These are phyloP conservation scores for Diatrype stigma DNA, from an alignment of 2,329 filamentous ascomycete genomes.

Conservation along the genomic window DNA sequence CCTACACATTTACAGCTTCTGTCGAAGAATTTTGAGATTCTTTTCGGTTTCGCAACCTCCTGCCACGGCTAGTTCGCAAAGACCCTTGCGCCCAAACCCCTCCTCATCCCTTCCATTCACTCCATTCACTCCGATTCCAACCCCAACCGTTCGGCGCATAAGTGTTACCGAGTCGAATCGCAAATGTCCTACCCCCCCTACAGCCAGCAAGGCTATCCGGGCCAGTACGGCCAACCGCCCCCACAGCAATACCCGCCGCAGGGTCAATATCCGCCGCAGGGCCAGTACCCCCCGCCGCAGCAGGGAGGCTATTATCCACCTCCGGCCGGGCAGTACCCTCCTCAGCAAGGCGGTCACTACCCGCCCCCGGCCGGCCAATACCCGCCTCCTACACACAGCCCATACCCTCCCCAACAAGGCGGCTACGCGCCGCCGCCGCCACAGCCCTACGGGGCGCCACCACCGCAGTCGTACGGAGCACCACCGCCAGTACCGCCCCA, in stretches of 20 bases:
- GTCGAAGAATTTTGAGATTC: too few relatives aligned
- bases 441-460: conserved; percentile 30
- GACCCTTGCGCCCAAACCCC: too few relatives aligned
- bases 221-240: conserved; percentile 22
- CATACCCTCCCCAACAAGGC: conserved; percentile 20
- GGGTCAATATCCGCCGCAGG: conserved; percentile 21
- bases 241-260: conserved; percentile 17
- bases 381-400: conserved; percentile 15
- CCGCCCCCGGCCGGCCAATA: conserved; percentile 24
- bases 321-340: conserved; percentile 26
- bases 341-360: conserved; percentile 21
- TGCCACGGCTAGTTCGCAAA: too few relatives aligned
- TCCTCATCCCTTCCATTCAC: neutral
- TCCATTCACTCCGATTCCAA: neutral
- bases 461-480: conserved; percentile 30
- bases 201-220: conserved; percentile 14
- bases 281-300: conserved; percentile 24
- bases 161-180: neutral
- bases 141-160: neutral
- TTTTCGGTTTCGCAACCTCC: too few relatives aligned
- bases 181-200: conserved; percentile 17
- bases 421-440: conserved; percentile 19
- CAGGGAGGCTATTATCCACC: conserved; percentile 13
- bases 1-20: too few relatives aligned
- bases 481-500: conserved; percentile 32